A percentile compares a stretch with the other conserved stretches of the same genome.
phyloP scores from a whole-genome alignment of 78 protist genomes.

The Creolimax fragrantissima region DNA sequence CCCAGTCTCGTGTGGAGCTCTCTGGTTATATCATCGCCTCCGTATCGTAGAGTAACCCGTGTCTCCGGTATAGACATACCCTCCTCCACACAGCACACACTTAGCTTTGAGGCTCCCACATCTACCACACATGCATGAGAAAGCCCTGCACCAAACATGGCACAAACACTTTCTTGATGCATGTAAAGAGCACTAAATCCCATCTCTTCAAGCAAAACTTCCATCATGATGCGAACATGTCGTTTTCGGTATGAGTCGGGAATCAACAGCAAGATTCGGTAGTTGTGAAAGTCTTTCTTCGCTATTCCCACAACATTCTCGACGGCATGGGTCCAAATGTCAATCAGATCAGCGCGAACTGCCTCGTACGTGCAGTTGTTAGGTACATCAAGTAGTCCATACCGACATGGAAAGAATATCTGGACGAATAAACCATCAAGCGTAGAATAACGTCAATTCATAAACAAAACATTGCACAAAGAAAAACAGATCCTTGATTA shows the following conservation, averaged over 20 bases:
- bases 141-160: slow-evolving; percentile 15
- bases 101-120: neutral
- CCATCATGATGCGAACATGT: neutral
- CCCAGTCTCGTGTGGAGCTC: neutral
- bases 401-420: neutral
- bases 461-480: too few relatives aligned
- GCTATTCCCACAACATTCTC: neutral
- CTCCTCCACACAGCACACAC: slow-evolving; percentile 8
- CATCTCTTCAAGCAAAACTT: neutral
- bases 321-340: neutral
- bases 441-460: neutral
- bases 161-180: slow-evolving; percentile 6
- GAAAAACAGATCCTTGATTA: too few relatives aligned
- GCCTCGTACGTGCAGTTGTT: neutral
- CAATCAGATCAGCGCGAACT: neutral
- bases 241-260: neutral
- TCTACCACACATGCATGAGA: slow-evolving; percentile 12
- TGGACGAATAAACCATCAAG: neutral
- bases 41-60: neutral
- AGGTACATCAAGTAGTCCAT: neutral
- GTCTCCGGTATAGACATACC: neutral
- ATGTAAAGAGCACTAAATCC: neutral
- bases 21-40: neutral
- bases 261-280: neutral
- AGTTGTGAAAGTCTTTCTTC: neutral